Evolutionary conservation across 2,329 filamentous ascomycete species (phyloP).

Genomic region (Fulvia fulva): DNA sequence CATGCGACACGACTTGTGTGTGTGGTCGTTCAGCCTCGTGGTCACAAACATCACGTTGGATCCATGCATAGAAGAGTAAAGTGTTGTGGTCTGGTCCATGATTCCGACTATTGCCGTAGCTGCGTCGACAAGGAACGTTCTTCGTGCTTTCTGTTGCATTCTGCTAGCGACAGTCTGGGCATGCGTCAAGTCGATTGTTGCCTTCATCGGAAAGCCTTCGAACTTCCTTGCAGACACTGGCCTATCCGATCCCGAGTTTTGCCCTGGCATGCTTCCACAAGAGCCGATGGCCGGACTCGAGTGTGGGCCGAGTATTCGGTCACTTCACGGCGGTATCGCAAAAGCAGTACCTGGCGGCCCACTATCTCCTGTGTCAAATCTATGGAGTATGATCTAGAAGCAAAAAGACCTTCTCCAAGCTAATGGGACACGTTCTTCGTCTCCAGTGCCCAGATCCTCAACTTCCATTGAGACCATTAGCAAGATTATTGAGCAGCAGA

Average conservation of each 20-base stretch:
- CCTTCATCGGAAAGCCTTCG: neutral
- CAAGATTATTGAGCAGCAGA: neutral
- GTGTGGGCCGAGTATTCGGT: constrained; percentile 17
- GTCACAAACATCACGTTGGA: neutral
- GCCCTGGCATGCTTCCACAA: constrained; percentile 7
- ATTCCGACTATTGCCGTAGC: neutral
- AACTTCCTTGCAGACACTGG: neutral
- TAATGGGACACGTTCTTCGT: neutral
- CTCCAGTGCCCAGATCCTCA: neutral
- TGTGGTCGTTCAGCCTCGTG: neutral
- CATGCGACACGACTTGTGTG: neutral
- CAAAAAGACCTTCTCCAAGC: neutral
- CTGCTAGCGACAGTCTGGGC: constrained; percentile 3
- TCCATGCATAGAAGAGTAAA: neutral
- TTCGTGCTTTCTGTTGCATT: neutral
- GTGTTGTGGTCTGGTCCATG: neutral
- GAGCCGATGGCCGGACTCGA: constrained; percentile 2
- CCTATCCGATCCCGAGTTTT: constrained; percentile 11
- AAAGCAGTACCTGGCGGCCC: neutral
- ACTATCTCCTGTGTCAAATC: neutral
- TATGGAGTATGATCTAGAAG: neutral
- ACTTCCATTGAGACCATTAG: neutral
- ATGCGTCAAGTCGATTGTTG: constrained; percentile 11
- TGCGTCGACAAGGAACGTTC: neutral
- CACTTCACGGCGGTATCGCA: constrained; percentile 12